A percentile compares a stretch with the other conserved stretches of the same genome.
Conservation (phyloP, 169 alveolate genomes). For the Babesia bigemina region DNA sequence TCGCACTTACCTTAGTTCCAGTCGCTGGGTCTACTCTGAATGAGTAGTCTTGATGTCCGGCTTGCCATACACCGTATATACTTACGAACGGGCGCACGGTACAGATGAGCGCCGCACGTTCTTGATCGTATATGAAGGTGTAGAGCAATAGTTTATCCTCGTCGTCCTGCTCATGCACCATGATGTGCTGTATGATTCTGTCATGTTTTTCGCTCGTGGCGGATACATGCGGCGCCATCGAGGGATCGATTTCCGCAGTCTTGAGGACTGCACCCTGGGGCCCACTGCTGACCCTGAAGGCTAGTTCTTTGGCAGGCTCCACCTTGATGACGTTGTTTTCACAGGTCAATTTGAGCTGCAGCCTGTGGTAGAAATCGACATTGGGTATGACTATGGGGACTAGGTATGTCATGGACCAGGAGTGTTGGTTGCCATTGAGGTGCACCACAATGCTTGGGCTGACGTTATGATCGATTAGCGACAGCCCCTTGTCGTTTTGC, state of each 20-base stretch:
- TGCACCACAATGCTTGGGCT: conserved; percentile 4
- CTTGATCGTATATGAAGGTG: background rate
- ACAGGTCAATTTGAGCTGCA: conserved; percentile 3
- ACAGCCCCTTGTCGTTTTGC: conserved; percentile 2
- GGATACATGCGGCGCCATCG: background rate
- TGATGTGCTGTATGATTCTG: conserved; percentile 1
- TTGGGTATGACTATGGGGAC: conserved; percentile 2
- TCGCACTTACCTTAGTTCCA: too few relatives aligned
- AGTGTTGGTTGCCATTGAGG: background rate
- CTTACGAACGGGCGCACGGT: background rate
- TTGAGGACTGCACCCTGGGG: background rate
- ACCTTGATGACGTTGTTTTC: background rate
- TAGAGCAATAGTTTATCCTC: background rate
- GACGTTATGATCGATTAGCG: background rate
- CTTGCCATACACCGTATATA: conserved; percentile 5
- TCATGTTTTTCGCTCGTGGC: background rate
- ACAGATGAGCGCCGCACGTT: conserved; percentile 5
- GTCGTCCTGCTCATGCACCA: conserved; percentile 2
- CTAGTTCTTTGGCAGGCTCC: background rate
- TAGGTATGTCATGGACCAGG: background rate
- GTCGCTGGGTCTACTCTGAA: too few relatives aligned
- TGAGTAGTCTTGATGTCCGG: background rate
- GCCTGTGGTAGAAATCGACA: background rate
- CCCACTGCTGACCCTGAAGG: background rate
- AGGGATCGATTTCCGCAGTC: background rate